These are phyloP conservation scores for Mycena kentingensis DNA, from an alignment of 768 basidiomycete species.

Conservation along the genomic window DNA sequence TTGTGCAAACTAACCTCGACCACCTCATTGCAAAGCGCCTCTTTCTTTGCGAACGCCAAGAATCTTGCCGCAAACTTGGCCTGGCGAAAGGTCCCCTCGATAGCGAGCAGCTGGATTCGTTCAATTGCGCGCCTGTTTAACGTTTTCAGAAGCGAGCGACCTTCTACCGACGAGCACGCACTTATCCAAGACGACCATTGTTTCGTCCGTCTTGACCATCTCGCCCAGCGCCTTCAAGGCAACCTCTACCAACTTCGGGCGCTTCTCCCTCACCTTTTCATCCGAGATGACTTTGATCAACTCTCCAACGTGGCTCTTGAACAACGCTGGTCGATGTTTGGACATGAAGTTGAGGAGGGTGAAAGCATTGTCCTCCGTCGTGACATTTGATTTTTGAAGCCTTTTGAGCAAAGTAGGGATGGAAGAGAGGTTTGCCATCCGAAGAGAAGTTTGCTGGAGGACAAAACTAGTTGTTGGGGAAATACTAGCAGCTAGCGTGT, in stretches of 20 bases:
- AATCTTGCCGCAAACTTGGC: conserved; percentile 88
- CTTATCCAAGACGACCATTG: conserved; percentile 65
- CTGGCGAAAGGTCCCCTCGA: conserved; percentile 60
- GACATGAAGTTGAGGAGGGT: conserved; percentile 61
- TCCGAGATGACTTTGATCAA: conserved; percentile 74
- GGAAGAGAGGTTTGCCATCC: conserved; percentile 82
- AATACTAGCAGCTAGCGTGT: conserved; percentile 64
- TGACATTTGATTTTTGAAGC: conserved; percentile 47
- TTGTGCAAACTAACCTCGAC: conserved; percentile 56
- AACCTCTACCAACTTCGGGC: conserved; percentile 56
- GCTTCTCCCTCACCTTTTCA: conserved; percentile 64
- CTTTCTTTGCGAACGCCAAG: conserved; percentile 58
- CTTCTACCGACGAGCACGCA: conserved; percentile 35
- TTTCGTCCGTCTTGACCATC: conserved; percentile 59
- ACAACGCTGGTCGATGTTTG: conserved; percentile 75
- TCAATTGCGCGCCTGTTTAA: conserved; percentile 64
- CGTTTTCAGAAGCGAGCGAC: neutral
- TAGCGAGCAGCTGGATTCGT: conserved; percentile 57
- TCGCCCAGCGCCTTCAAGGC: conserved; percentile 78
- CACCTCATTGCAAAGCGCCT: conserved; percentile 51
- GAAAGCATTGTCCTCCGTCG: conserved; percentile 50
- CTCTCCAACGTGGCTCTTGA: conserved; percentile 73
- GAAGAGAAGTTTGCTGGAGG: conserved; percentile 68
- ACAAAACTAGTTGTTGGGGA: conserved; percentile 69
- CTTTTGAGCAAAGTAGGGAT: conserved; percentile 80